phyloP scores from a whole-genome alignment of 2,329 filamentous ascomycete genomes.

The Plenodomus tracheiphilus region DNA sequence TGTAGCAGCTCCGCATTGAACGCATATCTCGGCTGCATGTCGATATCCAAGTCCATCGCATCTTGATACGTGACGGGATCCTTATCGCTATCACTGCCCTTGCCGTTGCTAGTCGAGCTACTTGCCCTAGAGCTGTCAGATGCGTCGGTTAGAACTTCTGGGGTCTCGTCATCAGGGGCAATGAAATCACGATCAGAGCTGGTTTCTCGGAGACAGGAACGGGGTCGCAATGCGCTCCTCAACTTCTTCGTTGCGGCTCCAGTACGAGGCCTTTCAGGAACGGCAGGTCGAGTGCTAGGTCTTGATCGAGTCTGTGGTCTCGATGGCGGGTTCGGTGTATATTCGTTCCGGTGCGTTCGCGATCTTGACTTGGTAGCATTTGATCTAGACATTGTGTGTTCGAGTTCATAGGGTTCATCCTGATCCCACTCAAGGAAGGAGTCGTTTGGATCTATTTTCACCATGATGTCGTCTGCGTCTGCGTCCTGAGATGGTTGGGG shows the following conservation, averaged over 20 bases:
- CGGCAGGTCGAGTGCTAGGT: background rate
- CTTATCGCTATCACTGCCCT: constrained; percentile 1
- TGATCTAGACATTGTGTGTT: background rate
- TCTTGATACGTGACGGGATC: constrained; percentile 2
- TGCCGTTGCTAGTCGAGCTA: background rate
- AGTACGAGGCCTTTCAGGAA: background rate
- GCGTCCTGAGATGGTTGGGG: background rate
- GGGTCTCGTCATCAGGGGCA: constrained; percentile 1
- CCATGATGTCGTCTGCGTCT: constrained; percentile 8
- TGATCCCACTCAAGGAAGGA: constrained; percentile 16
- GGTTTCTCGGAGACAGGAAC: background rate
- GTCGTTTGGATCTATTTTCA: constrained; percentile 23
- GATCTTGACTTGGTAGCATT: background rate
- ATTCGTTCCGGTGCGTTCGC: background rate
- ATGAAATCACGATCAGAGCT: constrained; percentile 8
- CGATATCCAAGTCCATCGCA: constrained; percentile 10
- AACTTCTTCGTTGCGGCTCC: background rate
- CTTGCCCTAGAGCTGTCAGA: background rate
- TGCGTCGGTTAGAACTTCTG: background rate
- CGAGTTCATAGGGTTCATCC: constrained; percentile 2
- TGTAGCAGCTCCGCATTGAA: constrained; percentile 8
- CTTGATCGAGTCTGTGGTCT: background rate
- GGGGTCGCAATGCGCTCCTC: background rate
- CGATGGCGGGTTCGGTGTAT: background rate
- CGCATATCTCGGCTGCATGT: constrained; percentile 12